Conservation (phyloP, 2,329 filamentous ascomycete genomes). For the Capronia epimyces region DNA sequence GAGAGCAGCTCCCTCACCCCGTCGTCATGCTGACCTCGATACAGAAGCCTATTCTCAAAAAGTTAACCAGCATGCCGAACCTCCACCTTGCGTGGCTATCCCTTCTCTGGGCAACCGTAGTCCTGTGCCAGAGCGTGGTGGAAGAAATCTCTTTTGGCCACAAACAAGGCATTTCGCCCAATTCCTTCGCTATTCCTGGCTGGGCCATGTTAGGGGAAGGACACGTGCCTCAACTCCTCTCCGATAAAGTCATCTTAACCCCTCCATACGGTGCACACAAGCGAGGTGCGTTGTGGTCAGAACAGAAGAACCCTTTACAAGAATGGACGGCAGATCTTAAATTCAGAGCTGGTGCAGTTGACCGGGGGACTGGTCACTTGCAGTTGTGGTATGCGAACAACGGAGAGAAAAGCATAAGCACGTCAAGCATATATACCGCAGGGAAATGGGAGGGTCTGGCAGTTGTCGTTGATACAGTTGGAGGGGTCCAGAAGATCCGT, state of each 20-base stretch:
- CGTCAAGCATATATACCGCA: constrained; percentile 76
- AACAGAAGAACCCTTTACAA: constrained; percentile 47
- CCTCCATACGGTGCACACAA: constrained; percentile 81
- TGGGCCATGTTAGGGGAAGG: constrained; percentile 53
- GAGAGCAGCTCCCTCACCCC: too few relatives aligned
- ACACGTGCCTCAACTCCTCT: constrained; percentile 59
- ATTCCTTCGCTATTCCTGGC: constrained; percentile 48
- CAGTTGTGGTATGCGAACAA: constrained; percentile 86
- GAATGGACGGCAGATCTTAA: constrained; percentile 79
- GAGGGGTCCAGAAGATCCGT: constrained; percentile 69
- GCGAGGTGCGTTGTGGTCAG: constrained; percentile 76
- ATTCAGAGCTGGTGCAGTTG: constrained; percentile 80
- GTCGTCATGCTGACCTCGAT: not conserved
- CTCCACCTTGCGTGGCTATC: constrained; percentile 6
- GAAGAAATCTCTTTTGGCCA: constrained; percentile 29
- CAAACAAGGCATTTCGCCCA: constrained; percentile 55
- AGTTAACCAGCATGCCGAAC: constrained; percentile 15
- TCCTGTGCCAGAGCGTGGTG: constrained; percentile 23
- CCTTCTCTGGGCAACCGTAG: constrained; percentile 13
- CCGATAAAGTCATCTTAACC: constrained; percentile 87
- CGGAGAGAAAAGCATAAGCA: constrained; percentile 59
- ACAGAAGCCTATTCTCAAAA: not conserved
- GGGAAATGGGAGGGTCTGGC: constrained; percentile 85
- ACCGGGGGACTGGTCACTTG: constrained; percentile 79
- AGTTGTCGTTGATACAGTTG: constrained; percentile 77